phyloP scores from a whole-genome alignment of 345 rosid species.

The Eucalyptus lansdowneana region DNA sequence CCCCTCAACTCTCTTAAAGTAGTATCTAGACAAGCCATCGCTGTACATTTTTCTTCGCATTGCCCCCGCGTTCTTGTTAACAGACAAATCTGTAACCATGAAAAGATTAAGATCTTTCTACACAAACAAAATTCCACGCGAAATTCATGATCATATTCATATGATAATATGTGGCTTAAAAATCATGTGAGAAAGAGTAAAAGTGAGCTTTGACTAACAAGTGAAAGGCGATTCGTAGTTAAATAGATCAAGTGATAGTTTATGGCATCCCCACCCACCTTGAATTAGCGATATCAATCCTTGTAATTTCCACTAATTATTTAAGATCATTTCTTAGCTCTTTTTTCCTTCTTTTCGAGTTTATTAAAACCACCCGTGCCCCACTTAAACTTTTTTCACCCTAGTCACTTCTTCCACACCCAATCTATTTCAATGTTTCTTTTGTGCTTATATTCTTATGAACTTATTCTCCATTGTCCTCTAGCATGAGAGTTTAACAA shows the following conservation, averaged over 20 bases:
- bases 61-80: not conserved
- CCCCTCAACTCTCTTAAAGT: not conserved
- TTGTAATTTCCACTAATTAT: not conserved
- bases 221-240: not conserved
- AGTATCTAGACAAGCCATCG: not conserved
- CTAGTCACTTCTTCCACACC: not conserved
- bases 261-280: not conserved
- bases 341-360: too few species aligned
- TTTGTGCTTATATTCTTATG: not conserved
- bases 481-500: not conserved
- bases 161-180: not conserved
- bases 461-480: not conserved
- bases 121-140: not conserved
- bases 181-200: not conserved
- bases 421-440: not conserved
- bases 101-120: not conserved
- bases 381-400: not conserved
- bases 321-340: too few species aligned
- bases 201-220: not conserved
- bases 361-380: not conserved
- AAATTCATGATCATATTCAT: too few species aligned
- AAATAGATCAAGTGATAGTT: too few species aligned
- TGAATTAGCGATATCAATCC: not conserved
- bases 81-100: not conserved
- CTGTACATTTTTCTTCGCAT: not conserved